Conservation (phyloP, 1,284 basidiomycete species). For the Sporisorium iseilematis-ciliati region DNA sequence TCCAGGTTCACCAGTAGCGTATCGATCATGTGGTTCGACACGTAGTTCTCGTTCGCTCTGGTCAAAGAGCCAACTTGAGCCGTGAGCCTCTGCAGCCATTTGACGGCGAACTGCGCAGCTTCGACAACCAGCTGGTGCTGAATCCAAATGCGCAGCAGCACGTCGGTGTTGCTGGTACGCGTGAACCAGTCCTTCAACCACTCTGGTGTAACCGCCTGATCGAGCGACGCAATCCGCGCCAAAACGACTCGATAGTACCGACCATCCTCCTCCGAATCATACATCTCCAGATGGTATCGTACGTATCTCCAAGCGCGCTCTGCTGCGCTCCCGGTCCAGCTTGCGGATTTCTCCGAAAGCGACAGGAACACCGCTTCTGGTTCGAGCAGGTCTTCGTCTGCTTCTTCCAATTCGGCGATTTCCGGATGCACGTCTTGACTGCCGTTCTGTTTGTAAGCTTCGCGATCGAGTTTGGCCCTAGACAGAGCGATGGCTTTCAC, state of each 20-base stretch:
- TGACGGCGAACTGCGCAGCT: slow-evolving; percentile 27
- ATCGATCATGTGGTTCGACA: slow-evolving; percentile 43
- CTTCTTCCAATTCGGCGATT: slow-evolving; percentile 52
- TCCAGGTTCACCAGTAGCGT: slow-evolving; percentile 39
- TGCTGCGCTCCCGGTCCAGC: slow-evolving; percentile 83
- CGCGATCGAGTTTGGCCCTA: slow-evolving; percentile 34
- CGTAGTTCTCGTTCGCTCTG: slow-evolving; percentile 25
- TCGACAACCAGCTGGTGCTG: slow-evolving; percentile 37
- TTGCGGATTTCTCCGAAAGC: slow-evolving; percentile 70
- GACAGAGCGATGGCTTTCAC: slow-evolving; percentile 77
- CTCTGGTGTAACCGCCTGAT: slow-evolving; percentile 17
- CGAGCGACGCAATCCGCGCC: slow-evolving; percentile 21
- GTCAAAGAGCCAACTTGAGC: slow-evolving; percentile 12
- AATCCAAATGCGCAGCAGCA: slow-evolving; percentile 42
- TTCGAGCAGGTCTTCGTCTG: slow-evolving; percentile 54
- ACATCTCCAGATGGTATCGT: slow-evolving; percentile 80
- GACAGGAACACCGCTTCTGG: slow-evolving; percentile 58
- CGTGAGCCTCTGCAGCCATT: slow-evolving; percentile 30
- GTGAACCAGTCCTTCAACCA: slow-evolving; percentile 49
- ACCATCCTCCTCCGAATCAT: slow-evolving; percentile 76
- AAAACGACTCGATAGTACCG: slow-evolving; percentile 77
- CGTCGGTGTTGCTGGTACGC: slow-evolving; percentile 31
- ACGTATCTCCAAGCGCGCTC: slow-evolving; percentile 91
- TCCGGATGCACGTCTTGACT: slow-evolving; percentile 37
- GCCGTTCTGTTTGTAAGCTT: slow-evolving; percentile 10